These are phyloP conservation scores for Xylaria digitata DNA, from an alignment of 2,329 filamentous ascomycete species.

Conservation along the genomic window DNA sequence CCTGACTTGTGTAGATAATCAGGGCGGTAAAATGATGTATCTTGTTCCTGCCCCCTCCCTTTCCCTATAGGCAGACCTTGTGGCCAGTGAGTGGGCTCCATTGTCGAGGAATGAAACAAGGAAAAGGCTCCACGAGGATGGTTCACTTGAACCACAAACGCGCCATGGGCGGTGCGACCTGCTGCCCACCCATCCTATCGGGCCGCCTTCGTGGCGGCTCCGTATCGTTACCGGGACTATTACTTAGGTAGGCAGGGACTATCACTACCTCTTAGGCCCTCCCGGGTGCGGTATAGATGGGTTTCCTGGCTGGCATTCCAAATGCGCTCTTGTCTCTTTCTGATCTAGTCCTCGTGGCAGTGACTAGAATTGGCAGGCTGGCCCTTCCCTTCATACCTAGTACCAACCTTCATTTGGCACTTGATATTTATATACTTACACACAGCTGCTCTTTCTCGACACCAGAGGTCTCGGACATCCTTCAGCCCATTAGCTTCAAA, in stretches of 20 bases:
- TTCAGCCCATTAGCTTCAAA: constrained; percentile 20
- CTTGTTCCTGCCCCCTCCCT: neutral
- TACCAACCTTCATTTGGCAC: constrained; percentile 36
- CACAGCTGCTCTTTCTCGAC: constrained; percentile 18
- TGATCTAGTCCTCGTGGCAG: constrained; percentile 24
- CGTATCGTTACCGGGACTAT: constrained; percentile 15
- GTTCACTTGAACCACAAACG: constrained; percentile 7
- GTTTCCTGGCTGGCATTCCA: constrained; percentile 26
- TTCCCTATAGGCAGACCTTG: neutral
- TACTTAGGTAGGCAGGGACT: constrained; percentile 1
- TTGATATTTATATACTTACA: constrained; percentile 24
- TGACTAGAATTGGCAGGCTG: constrained; percentile 30
- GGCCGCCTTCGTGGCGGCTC: constrained; percentile 16
- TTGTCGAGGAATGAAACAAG: constrained; percentile 25
- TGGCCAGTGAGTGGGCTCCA: constrained; percentile 7
- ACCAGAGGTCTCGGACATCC: constrained; percentile 1
- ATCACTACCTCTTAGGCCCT: constrained; percentile 2
- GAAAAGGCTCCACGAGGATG: constrained; percentile 13
- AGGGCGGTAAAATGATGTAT: neutral
- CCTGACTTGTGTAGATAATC: neutral
- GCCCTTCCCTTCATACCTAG: constrained; percentile 22
- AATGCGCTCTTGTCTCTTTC: constrained; percentile 28
- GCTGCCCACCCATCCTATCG: constrained; percentile 18
- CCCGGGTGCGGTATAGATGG: neutral
- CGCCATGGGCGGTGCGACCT: neutral